Conservation (phyloP, 108 stramenopile species). For the Schizochytrium sp. region DNA sequence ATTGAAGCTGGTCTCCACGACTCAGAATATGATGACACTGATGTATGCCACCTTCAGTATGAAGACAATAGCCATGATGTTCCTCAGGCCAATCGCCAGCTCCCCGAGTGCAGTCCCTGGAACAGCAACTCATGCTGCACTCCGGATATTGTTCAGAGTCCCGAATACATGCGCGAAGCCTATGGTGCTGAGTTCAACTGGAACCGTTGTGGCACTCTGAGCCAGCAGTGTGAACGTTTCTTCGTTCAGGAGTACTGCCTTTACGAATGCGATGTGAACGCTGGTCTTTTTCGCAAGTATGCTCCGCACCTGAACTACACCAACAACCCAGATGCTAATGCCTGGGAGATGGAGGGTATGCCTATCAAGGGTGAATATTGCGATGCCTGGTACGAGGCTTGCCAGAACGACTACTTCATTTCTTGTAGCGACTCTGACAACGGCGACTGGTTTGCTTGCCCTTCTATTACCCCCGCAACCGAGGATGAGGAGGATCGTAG, state of each 20-base stretch:
- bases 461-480: neutral
- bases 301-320: slow-evolving; percentile 42
- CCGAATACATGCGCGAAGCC: slow-evolving; percentile 45
- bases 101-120: slow-evolving; percentile 55
- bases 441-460: slow-evolving; percentile 53
- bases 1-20: slow-evolving; percentile 35
- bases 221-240: slow-evolving; percentile 61
- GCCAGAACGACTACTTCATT: slow-evolving; percentile 64
- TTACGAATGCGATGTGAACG: slow-evolving; percentile 62
- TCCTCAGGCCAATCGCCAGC: neutral
- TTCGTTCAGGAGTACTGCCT: slow-evolving; percentile 63
- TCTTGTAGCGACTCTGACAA: slow-evolving; percentile 25
- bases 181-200: slow-evolving; percentile 61
- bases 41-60: slow-evolving; percentile 37
- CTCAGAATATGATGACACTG: neutral
- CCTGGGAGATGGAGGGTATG: slow-evolving; percentile 68
- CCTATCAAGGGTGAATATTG: slow-evolving; percentile 68
- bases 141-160: slow-evolving; percentile 13
- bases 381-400: slow-evolving; percentile 69
- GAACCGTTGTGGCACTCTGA: slow-evolving; percentile 58
- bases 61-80: slow-evolving; percentile 1
- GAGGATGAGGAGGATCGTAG: neutral
- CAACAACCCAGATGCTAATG: slow-evolving; percentile 35
- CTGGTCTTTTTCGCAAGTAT: slow-evolving; percentile 41
- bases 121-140: slow-evolving; percentile 55